These are phyloP conservation scores for Cadophora malorum DNA, from an alignment of 2,329 filamentous ascomycete species.

Conservation along the genomic window DNA sequence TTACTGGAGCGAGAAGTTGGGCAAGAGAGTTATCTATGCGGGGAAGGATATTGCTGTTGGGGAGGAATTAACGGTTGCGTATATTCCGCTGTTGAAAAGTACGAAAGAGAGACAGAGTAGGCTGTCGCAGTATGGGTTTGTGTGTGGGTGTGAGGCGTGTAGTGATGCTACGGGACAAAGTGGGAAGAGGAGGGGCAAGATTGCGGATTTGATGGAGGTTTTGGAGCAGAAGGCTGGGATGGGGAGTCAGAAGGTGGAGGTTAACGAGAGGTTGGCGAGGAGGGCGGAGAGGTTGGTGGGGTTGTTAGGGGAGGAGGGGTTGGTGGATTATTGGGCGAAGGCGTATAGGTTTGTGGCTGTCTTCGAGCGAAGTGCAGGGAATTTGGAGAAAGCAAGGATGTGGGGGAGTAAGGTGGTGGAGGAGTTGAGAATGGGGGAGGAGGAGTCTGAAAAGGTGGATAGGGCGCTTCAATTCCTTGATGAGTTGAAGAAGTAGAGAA, in stretches of 20 bases:
- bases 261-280: constrained; percentile 28
- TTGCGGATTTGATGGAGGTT: constrained; percentile 45
- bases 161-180: constrained; percentile 44
- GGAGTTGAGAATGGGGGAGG: constrained; percentile 11
- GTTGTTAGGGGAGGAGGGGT: constrained; percentile 37
- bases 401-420: constrained; percentile 40
- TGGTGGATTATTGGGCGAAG: constrained; percentile 40
- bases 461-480: background rate
- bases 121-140: constrained; percentile 46
- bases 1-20: constrained; percentile 45
- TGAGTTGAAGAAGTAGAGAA: background rate
- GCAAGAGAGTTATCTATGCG: constrained; percentile 46
- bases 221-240: constrained; percentile 44
- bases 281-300: constrained; percentile 34
- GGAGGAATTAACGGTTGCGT: constrained; percentile 49
- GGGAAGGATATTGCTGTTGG: constrained; percentile 45
- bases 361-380: constrained; percentile 32
- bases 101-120: constrained; percentile 38
- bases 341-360: constrained; percentile 39
- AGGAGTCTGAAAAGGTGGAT: background rate
- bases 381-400: constrained; percentile 30
- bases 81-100: constrained; percentile 41
- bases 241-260: constrained; percentile 24
- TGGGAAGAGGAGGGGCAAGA: constrained; percentile 30
- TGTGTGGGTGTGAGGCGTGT: constrained; percentile 49